These are phyloP conservation scores for Dalbergia oliveri DNA, from an alignment of 306 rosid genomes.

Conservation along the genomic window DNA sequence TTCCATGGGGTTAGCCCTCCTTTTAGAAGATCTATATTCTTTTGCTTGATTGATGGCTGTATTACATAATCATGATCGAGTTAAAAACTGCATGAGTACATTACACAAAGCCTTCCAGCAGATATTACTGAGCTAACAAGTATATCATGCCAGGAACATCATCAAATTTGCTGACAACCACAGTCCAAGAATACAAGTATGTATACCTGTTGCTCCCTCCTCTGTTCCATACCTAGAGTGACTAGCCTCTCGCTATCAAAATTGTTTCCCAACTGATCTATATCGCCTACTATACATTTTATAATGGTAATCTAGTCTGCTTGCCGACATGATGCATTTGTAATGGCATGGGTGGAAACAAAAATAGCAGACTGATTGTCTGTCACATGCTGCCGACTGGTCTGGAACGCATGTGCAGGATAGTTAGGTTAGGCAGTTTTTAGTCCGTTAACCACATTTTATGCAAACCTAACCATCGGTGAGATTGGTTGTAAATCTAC, in stretches of 20 bases:
- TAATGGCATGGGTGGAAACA: too few species aligned
- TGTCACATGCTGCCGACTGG: too few species aligned
- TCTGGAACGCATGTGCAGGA: too few species aligned
- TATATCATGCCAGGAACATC: conserved; percentile 4
- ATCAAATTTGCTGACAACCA: not conserved
- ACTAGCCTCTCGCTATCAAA: not conserved
- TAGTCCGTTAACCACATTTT: too few species aligned
- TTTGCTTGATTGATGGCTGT: conserved; percentile 10
- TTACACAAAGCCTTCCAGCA: not conserved
- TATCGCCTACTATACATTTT: too few species aligned
- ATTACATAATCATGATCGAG: conserved; percentile 23
- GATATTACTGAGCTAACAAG: conserved; percentile 4
- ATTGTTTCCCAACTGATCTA: not conserved
- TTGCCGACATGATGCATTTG: too few species aligned
- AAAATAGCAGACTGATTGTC: too few species aligned
- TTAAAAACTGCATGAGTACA: not conserved
- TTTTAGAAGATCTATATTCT: conserved; percentile 1
- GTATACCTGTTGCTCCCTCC: not conserved
- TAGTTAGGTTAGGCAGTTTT: too few species aligned
- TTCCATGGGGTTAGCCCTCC: conserved; percentile 20
- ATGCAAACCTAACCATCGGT: too few species aligned
- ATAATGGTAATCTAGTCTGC: too few species aligned
- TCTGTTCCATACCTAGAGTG: not conserved
- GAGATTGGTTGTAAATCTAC: too few species aligned
- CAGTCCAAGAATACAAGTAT: not conserved